These are phyloP conservation scores for Nepenthes mirabilis DNA, from an alignment of 148 eudicot species.

Conservation along the genomic window DNA sequence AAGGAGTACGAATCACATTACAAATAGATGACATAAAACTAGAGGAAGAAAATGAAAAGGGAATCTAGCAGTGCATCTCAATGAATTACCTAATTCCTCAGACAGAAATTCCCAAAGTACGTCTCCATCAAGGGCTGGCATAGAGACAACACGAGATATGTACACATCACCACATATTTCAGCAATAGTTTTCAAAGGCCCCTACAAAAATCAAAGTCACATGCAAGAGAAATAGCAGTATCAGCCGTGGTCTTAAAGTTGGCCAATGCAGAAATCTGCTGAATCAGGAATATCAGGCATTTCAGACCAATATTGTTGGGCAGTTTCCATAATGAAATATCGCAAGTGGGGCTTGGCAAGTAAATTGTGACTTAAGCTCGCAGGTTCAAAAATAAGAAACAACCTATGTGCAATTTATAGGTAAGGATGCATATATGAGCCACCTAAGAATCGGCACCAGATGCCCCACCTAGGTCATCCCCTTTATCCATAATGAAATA, in stretches of 20 bases:
- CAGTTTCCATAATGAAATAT: background rate
- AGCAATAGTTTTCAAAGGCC: slow-evolving; percentile 96
- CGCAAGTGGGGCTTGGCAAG: background rate
- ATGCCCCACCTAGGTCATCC: too few relatives aligned
- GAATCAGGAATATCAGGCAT: too few relatives aligned
- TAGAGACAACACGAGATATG: slow-evolving; percentile 97
- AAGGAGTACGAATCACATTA: background rate
- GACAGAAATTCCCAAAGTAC: slow-evolving; percentile 94
- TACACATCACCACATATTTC: slow-evolving; percentile 85
- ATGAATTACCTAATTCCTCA: slow-evolving; percentile 50
- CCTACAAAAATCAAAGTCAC: slow-evolving; percentile 29
- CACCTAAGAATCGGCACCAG: too few relatives aligned
- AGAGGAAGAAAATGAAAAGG: slow-evolving; percentile 1
- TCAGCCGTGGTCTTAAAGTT: too few relatives aligned
- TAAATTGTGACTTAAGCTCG: background rate
- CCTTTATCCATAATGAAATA: too few relatives aligned
- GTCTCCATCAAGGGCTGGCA: slow-evolving; percentile 89
- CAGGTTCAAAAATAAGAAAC: too few relatives aligned
- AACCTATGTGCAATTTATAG: too few relatives aligned
- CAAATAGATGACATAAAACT: background rate
- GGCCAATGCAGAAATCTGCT: too few relatives aligned
- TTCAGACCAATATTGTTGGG: too few relatives aligned
- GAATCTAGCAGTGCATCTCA: slow-evolving; percentile 5
- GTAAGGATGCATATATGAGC: too few relatives aligned
- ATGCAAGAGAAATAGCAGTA: background rate